These are phyloP conservation scores for Metschnikowia baotianmanensis DNA, from an alignment of 805 yeast genomes.

Conservation along the genomic window DNA sequence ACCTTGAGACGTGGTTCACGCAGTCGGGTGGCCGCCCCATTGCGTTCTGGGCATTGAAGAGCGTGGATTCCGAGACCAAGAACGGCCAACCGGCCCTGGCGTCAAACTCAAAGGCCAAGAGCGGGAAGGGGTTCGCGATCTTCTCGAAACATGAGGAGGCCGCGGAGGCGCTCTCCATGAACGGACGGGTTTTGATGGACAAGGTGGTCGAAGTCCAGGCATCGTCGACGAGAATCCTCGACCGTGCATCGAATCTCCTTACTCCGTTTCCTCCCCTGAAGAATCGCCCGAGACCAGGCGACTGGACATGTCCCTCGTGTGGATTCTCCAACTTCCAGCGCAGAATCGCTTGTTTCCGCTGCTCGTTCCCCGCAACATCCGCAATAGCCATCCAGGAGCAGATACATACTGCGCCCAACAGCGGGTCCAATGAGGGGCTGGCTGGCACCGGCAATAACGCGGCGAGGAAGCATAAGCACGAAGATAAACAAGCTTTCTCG, in stretches of 20 bases:
- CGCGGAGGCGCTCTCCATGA: slow-evolving; percentile 68
- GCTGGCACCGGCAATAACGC: not conserved
- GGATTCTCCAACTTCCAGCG: slow-evolving; percentile 94
- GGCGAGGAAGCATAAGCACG: slow-evolving; percentile 12
- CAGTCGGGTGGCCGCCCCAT: slow-evolving; percentile 83
- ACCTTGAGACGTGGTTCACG: slow-evolving; percentile 87
- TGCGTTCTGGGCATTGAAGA: slow-evolving; percentile 83
- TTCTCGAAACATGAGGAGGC: slow-evolving; percentile 87
- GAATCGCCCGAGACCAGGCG: slow-evolving; percentile 93
- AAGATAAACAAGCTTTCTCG: slow-evolving; percentile 14
- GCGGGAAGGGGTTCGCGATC: slow-evolving; percentile 76
- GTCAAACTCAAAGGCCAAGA: slow-evolving; percentile 48
- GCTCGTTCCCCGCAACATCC: slow-evolving; percentile 81
- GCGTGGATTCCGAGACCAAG: slow-evolving; percentile 34
- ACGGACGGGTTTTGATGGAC: slow-evolving; percentile 74
- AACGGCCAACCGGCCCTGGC: slow-evolving; percentile 11
- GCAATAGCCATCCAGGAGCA: slow-evolving; percentile 69
- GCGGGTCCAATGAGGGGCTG: not conserved
- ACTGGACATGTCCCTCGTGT: slow-evolving; percentile 97
- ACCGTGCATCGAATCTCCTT: slow-evolving; percentile 76
- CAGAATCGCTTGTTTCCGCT: slow-evolving; percentile 89
- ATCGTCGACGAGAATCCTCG: slow-evolving; percentile 73
- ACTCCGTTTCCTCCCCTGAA: slow-evolving; percentile 82
- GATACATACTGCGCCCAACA: slow-evolving; percentile 32
- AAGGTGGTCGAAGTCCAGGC: slow-evolving; percentile 83